Evolutionary conservation across 805 yeast species (phyloP), one percentile per base, ranked within the genome.

Genomic region (Soucietia sequanensis): DNA sequence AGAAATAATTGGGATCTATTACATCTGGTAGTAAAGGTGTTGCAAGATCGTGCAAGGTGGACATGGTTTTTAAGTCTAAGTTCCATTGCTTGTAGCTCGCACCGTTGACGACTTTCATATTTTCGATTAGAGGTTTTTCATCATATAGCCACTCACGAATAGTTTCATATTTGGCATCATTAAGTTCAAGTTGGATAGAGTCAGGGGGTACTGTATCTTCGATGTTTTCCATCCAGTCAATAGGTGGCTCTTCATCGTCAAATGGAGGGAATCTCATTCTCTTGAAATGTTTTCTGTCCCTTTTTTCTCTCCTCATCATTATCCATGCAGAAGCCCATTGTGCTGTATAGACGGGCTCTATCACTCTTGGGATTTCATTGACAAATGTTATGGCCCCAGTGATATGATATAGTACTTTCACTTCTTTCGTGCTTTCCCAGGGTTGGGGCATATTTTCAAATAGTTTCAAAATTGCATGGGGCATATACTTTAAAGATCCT

Each of bases 371-470:
- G 4, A 76, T 72, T 54, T 93, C 98, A 56, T 91, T 83, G 14
- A 93, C 96, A 68, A 93, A 89, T 0, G 99, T 88, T 13, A 93
- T 83, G 10, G 99, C 97, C 17, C 99, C 99, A 0, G 93, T 79
- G 14, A 75, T 74, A 52, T 93, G 99, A 56, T 93, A 93, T 27
- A 91, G 60, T 5, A 91, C 98, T 38, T 76, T 79, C 15, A 93
- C 98, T 28, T 85, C 95, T 42, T 85, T 85, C 2, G 75, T 65
- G 34, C 78, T 76, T 56, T 93, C 98, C 99, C 99, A 93, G 1
- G 99, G 99, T 55, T 89, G 95, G 0, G 99, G 99, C 91, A 93
- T 91, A 52, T 88, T 89, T 51, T 93, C 99, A 25, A 93, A 54
- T 25, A 93, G 71, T 58, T 93, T 93, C 46, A 89, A 60, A 3